phyloP scores from a whole-genome alignment of 2,329 filamentous ascomycete genomes.

The Penicillium brevicompactum region DNA sequence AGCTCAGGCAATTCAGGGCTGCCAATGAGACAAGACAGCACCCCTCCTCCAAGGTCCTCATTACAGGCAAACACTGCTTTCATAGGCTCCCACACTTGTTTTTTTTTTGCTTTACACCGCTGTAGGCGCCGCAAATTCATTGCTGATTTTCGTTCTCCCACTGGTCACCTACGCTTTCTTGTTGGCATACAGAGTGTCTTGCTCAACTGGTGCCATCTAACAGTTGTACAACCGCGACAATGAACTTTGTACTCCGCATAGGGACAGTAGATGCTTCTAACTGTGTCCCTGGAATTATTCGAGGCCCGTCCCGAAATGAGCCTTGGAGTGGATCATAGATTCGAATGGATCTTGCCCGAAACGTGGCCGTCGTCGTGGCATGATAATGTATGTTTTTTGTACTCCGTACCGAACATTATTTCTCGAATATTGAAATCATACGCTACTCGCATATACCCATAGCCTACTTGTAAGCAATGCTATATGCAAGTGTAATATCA shows the following conservation, averaged over 20 bases:
- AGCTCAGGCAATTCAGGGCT: conserved; percentile 11
- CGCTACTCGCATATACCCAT: background rate
- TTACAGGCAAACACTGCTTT: conserved; percentile 14
- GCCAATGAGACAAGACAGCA: conserved; percentile 19
- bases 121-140: conserved; percentile 22
- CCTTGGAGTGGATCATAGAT: conserved; percentile 8
- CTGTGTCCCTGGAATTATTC: conserved; percentile 15
- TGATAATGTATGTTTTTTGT: background rate
- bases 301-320: conserved; percentile 20
- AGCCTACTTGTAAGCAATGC: background rate
- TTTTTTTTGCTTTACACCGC: conserved; percentile 16
- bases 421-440: background rate
- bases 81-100: conserved; percentile 19
- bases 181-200: background rate
- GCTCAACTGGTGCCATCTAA: no score
- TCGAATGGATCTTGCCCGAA: conserved; percentile 9
- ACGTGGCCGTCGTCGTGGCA: conserved; percentile 9
- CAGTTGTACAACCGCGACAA: background rate
- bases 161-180: background rate
- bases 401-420: background rate
- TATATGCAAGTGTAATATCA: no score
- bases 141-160: background rate
- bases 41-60: conserved; percentile 28
- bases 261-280: no score
- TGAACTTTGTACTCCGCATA: no score